Conservation (phyloP, 331 rosid species). For the Telfairia occidentalis region DNA sequence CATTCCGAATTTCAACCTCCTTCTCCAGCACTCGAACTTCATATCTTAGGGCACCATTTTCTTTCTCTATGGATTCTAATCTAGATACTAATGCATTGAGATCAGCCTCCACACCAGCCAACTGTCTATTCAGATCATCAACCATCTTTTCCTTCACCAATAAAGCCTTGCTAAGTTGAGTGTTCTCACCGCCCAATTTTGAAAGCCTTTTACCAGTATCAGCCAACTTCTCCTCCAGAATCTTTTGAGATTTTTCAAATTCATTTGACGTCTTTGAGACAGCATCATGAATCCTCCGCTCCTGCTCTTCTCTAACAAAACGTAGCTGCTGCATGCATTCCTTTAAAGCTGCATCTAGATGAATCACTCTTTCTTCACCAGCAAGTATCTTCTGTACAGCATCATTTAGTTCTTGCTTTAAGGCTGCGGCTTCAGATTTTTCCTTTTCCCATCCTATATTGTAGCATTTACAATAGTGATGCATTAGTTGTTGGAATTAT, state of each 20-base stretch:
- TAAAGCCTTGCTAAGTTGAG: slow-evolving; percentile 47
- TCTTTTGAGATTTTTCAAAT: slow-evolving; percentile 38
- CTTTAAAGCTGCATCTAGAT: slow-evolving; percentile 63
- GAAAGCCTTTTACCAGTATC: slow-evolving; percentile 51
- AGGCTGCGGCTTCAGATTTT: slow-evolving; percentile 37
- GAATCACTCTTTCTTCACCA: slow-evolving; percentile 54
- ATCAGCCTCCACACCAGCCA: slow-evolving; percentile 48
- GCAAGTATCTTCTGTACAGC: slow-evolving; percentile 38
- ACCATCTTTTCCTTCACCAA: slow-evolving; percentile 46
- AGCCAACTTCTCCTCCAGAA: slow-evolving; percentile 58
- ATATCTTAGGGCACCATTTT: slow-evolving; percentile 45
- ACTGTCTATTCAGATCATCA: slow-evolving; percentile 46
- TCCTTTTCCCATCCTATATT: slow-evolving; percentile 74
- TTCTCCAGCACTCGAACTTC: slow-evolving; percentile 69
- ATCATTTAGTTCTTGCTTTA: slow-evolving; percentile 53
- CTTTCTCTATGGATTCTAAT: slow-evolving; percentile 59
- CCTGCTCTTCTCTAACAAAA: slow-evolving; percentile 72
- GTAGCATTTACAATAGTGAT: not conserved
- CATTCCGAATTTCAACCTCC: slow-evolving; percentile 81
- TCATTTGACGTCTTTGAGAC: slow-evolving; percentile 50
- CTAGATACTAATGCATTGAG: slow-evolving; percentile 44
- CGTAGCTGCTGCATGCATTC: slow-evolving; percentile 78
- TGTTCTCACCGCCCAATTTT: slow-evolving; percentile 37
- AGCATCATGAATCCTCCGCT: slow-evolving; percentile 69
- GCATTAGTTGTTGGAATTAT: not conserved